Evolutionary conservation across 2,329 filamentous ascomycete genomes (phyloP), one percentile per base, ranked within the genome.

Genomic region (Xylaria hypoxylon): DNA sequence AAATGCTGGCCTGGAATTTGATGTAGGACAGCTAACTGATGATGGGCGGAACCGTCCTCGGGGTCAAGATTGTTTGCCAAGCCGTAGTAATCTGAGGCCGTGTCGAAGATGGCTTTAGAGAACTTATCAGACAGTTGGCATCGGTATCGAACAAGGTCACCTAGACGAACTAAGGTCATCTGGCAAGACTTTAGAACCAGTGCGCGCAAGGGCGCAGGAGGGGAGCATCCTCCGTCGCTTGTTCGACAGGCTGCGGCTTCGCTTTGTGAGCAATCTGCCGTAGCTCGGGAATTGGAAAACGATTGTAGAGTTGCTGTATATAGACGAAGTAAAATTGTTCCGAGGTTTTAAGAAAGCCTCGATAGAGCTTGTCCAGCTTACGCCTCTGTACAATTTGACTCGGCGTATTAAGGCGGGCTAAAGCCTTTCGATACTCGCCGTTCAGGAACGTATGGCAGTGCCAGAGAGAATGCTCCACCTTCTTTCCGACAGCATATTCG

Each of bases 241-340:
- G 83, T 79, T 73, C 84, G 75, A 71, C 80, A 78, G 28, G 79
- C 59, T 80, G 78, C 15, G 81, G 76, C 42, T 85, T 80, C 57
- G 85, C 80, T 35, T 80, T 80, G 52, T 78, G 71, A 31, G 80
- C 80, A 40, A 80, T 77, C 22, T 82, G 80, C 66, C 81, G 80
- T 40, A 88, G 79, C 73, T 85, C 84, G 35, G 80, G 80, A 64
- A 86, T 82, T 64, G 84, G 82, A 74, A 88, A 90, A 57, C 85
- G 83, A 28, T 83, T 84, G 59, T 91, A 89, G 26, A 97, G 84
- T 63, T 90, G 88, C 78, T 95, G 89, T 61, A 97, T 91, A 75
- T 93, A 96, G 71, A 89, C 90, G 74, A 92, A 89, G 83, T 98
- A 98, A 79, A 97, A 97, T 74, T 89, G 89, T 79, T 96, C 92